Conservation (phyloP, 768 basidiomycete genomes). For the Russula griseocarnosa region DNA sequence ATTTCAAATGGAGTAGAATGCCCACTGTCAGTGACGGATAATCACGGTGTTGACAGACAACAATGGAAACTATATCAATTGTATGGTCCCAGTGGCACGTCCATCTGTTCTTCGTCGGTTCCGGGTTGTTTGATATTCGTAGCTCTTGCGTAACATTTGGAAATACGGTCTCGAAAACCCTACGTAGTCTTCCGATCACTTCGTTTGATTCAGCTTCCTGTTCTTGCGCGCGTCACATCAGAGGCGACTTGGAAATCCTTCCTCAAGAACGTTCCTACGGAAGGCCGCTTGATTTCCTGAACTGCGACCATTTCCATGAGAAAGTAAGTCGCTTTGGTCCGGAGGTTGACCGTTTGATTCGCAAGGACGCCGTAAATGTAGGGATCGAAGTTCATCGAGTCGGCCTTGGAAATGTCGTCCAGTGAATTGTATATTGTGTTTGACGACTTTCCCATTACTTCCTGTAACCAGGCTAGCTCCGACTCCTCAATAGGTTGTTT, state of each 20-base stretch:
- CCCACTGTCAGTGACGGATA: background rate
- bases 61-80: background rate
- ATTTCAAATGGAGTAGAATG: background rate
- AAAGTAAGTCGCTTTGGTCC: background rate
- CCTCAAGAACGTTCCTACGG: background rate
- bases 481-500: background rate
- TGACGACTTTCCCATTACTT: conserved; percentile 5
- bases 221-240: background rate
- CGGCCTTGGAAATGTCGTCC: background rate
- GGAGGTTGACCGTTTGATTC: background rate
- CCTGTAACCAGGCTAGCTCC: conserved; percentile 13
- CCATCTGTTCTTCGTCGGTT: background rate
- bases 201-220: conserved; percentile 31
- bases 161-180: conserved; percentile 1
- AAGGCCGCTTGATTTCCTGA: background rate
- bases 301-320: conserved; percentile 11
- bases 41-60: too few relatives aligned
- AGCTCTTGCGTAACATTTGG: background rate
- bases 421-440: conserved; percentile 6
- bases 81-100: background rate
- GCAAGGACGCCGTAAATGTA: conserved; percentile 10
- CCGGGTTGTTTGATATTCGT: background rate
- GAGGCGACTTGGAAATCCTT: background rate
- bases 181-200: conserved; percentile 15
- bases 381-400: conserved; percentile 12